Base-by-base conservation (phyloP, 208 protist genomes). In the Trypanosoma mega region DNA sequence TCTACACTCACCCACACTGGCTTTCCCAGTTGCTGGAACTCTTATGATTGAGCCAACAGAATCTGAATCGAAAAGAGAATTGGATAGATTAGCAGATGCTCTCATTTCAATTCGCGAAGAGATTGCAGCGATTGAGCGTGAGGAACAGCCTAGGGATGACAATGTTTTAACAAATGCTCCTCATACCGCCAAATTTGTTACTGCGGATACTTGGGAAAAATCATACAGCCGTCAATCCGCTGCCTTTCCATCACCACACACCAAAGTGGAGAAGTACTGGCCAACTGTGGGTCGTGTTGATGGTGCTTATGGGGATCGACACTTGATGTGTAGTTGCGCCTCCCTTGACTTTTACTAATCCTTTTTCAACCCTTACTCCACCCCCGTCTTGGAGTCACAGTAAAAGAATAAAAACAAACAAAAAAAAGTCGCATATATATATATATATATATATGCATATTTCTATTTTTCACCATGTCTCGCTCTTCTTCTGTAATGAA, bases 31-130 rank as follows among this genome's bases (percentile, higher is more conserved):
- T 8, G 58, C 66, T 16, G 90, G 89, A 45, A 98, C 98, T 2
- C 85, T 99, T 20, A 98, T 99, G 97, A 92, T 99, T 70, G 98
- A 99, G 85, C 98, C 98, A 5, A 99, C 98, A 0, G 98, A 99
- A 74, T 92, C 78, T 30, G 98, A 99, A 83, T 89, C 90, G 9
- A 97, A 97, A 68, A 43, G 31, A 11, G 97, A 98, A 63, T 70
- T 99, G 47, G 97, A 99, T 74, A 78, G 98, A 47, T 88, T 98
- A 39, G 84, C 78, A 26, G 97, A 99, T 49, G 97, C 98, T 23
- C 64, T 99, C 37, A 97, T 99, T 54, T 83, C 64, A 6, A 99
- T 99, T 64, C 82, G 97, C 49, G 60, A 68, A 21, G 98, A 99
- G 78, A 99, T 99, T 61, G 61, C 74, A 9, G 92, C 97, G 8